Evolutionary conservation across 192 early-diverging fungal species (phyloP).

Genomic region (Dissophora globulifera): DNA sequence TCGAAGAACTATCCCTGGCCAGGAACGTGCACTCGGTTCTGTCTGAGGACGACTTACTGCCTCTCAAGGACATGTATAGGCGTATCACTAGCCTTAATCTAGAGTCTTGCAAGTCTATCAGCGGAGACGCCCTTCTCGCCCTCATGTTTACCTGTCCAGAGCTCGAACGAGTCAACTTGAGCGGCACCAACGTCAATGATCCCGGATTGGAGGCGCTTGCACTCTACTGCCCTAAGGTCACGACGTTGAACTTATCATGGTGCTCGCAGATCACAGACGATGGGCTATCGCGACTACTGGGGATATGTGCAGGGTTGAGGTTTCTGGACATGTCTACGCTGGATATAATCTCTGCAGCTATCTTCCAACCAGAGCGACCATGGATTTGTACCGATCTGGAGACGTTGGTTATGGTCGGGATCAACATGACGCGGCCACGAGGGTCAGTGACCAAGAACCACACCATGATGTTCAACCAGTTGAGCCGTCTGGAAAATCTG

Average conservation of each 20-base stretch:
- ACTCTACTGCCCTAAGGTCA: constrained; percentile 15
- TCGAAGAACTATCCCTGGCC: constrained; percentile 37
- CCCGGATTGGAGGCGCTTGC: constrained; percentile 13
- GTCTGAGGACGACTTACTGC: constrained; percentile 22
- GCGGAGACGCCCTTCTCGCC: not conserved
- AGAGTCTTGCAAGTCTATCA: constrained; percentile 37
- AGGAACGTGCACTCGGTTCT: constrained; percentile 30
- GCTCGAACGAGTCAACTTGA: constrained; percentile 41
- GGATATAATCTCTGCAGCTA: constrained; percentile 11
- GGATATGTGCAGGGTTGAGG: not conserved
- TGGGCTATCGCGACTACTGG: constrained; percentile 15
- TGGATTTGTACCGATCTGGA: constrained; percentile 34
- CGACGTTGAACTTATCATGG: constrained; percentile 28
- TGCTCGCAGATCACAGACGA: constrained; percentile 27
- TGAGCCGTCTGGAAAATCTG: constrained; percentile 29
- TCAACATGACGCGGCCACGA: constrained; percentile 31
- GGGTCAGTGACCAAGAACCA: constrained; percentile 10
- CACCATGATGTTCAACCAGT: constrained; percentile 33
- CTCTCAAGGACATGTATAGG: constrained; percentile 6
- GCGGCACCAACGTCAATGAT: constrained; percentile 26
- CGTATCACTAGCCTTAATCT: constrained; percentile 27
- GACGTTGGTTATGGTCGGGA: constrained; percentile 31
- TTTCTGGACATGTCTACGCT: constrained; percentile 32
- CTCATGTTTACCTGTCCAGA: constrained; percentile 14
- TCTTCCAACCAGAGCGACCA: constrained; percentile 12